Evolutionary conservation across 1,284 basidiomycete species (phyloP).

Genomic region (Nidula niveotomentosa): DNA sequence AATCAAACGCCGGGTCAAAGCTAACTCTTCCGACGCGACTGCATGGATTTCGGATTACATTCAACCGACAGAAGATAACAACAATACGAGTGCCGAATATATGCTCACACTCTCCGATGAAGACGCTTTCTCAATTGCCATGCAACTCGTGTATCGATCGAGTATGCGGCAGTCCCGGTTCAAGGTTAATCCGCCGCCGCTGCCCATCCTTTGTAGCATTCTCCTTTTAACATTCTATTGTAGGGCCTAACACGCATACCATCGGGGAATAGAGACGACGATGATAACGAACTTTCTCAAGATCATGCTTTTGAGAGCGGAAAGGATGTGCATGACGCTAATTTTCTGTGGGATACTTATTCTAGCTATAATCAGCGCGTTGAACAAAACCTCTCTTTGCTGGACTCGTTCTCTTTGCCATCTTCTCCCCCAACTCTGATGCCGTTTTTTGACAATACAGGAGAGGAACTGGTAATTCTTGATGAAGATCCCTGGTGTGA

Average conservation of each 20-base stretch:
- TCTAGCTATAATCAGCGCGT: too few relatives aligned
- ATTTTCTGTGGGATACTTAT: too few relatives aligned
- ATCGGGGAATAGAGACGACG: not conserved
- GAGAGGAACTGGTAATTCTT: too few relatives aligned
- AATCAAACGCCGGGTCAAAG: not conserved
- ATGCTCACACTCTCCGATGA: conserved; percentile 22
- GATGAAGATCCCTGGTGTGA: too few relatives aligned
- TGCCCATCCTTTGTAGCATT: not conserved
- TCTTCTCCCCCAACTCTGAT: too few relatives aligned
- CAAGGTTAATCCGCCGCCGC: conserved; percentile 39
- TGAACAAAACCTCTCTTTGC: too few relatives aligned
- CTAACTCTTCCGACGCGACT: conserved; percentile 3
- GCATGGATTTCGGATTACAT: not conserved
- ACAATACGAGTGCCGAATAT: not conserved
- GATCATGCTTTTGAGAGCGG: too few relatives aligned
- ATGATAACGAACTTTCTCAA: not conserved
- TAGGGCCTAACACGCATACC: not conserved
- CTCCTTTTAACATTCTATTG: not conserved
- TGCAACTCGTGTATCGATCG: conserved; percentile 47
- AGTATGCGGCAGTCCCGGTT: conserved; percentile 44
- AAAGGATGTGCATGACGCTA: too few relatives aligned
- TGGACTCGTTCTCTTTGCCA: too few relatives aligned
- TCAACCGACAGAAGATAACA: not conserved
- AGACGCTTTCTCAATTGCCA: conserved; percentile 38
- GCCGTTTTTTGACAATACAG: too few relatives aligned